phyloP scores from a whole-genome alignment of 352 stramenopile genomes.

The Globisporangium viniferum region DNA sequence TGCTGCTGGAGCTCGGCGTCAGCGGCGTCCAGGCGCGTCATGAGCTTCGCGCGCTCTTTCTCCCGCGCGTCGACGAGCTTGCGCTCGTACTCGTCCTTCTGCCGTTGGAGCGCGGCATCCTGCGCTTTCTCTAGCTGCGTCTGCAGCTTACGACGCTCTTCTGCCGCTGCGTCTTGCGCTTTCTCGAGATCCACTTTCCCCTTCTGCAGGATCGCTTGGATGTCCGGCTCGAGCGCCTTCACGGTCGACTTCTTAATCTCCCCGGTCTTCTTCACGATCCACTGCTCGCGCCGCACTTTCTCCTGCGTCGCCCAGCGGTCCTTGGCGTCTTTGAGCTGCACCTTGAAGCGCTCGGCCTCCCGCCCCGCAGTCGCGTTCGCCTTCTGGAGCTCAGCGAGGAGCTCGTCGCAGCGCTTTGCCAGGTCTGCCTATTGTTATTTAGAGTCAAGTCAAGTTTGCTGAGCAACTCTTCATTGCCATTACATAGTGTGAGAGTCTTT shows the following conservation, averaged over 20 bases:
- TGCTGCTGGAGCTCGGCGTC: slow-evolving; percentile 81
- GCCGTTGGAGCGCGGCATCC: slow-evolving; percentile 40
- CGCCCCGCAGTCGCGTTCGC: slow-evolving; percentile 30
- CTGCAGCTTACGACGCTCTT: slow-evolving; percentile 58
- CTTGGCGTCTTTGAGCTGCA: slow-evolving; percentile 78
- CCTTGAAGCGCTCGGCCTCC: slow-evolving; percentile 61
- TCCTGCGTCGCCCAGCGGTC: slow-evolving; percentile 68
- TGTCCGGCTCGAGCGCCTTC: slow-evolving; percentile 72
- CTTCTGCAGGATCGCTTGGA: slow-evolving; percentile 76
- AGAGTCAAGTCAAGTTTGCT: slow-evolving; percentile 2
- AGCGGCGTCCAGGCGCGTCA: slow-evolving; percentile 65
- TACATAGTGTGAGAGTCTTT: neutral
- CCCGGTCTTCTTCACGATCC: slow-evolving; percentile 81
- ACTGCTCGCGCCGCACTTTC: slow-evolving; percentile 69
- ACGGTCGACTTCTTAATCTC: slow-evolving; percentile 86
- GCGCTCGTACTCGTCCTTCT: slow-evolving; percentile 70
- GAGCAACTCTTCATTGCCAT: neutral
- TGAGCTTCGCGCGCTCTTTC: slow-evolving; percentile 72
- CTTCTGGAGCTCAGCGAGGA: slow-evolving; percentile 69
- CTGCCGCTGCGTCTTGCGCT: slow-evolving; percentile 42
- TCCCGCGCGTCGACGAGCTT: slow-evolving; percentile 69
- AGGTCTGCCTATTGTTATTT: slow-evolving; percentile 36
- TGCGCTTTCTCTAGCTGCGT: slow-evolving; percentile 58
- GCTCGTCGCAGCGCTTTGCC: slow-evolving; percentile 68
- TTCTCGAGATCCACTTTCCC: slow-evolving; percentile 71